phyloP scores from a whole-genome alignment of 2,329 filamentous ascomycete species.

The Colletotrichum nymphaeae region DNA sequence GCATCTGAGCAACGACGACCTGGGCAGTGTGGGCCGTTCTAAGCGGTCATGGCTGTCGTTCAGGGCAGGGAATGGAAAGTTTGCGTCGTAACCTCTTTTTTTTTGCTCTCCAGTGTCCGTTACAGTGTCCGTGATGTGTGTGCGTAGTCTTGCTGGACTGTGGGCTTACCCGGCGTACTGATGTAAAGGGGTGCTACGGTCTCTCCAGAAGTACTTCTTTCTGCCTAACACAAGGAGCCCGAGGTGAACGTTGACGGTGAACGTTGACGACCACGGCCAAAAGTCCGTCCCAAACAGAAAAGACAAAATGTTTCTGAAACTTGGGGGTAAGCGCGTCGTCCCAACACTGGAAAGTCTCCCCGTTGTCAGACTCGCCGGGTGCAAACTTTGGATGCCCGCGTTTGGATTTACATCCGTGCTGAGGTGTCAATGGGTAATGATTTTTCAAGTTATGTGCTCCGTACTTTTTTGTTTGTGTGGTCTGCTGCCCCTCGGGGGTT shows the following conservation, averaged over 20 bases:
- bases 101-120: not conserved
- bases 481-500: too few species aligned
- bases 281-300: not conserved
- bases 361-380: not conserved
- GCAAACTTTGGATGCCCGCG: not conserved
- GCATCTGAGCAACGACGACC: slow-evolving; percentile 14
- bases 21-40: slow-evolving; percentile 22
- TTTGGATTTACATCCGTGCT: too few species aligned
- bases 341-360: slow-evolving; percentile 4
- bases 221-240: too few species aligned
- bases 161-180: too few species aligned
- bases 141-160: too few species aligned
- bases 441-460: too few species aligned
- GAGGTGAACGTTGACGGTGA: too few species aligned
- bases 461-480: too few species aligned
- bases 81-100: slow-evolving; percentile 28
- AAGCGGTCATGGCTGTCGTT: slow-evolving; percentile 26
- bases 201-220: too few species aligned
- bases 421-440: too few species aligned
- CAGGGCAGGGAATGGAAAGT: slow-evolving; percentile 38
- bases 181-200: too few species aligned
- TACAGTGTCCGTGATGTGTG: not conserved
- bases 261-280: too few species aligned
- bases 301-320: not conserved
- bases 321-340: not conserved